Evolutionary conservation across 1,284 basidiomycete species (phyloP).

Genomic region (Tilletia walkeri): DNA sequence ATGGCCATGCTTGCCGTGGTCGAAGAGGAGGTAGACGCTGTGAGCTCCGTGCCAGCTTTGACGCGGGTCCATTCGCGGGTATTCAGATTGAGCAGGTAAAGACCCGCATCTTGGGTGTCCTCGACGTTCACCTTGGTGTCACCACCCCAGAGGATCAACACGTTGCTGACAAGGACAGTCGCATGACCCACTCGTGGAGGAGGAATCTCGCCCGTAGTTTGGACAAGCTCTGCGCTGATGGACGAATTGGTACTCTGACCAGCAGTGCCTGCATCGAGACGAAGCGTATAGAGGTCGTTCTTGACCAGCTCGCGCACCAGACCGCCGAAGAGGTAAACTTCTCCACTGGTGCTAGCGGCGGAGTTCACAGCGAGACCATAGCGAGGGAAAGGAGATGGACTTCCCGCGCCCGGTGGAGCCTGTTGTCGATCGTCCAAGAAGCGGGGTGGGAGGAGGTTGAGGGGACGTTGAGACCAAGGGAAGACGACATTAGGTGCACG

Average conservation of each 20-base stretch:
- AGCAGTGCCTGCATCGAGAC: constrained; percentile 58
- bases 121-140: constrained; percentile 75
- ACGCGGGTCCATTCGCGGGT: constrained; percentile 91
- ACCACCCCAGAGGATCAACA: constrained; percentile 96
- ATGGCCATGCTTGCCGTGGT: constrained; percentile 8
- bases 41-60: constrained; percentile 36
- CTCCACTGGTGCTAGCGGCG: constrained; percentile 70
- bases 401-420: constrained; percentile 50
- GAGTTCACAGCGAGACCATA: constrained; percentile 96
- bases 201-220: constrained; percentile 83
- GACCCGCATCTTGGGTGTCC: constrained; percentile 85
- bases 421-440: constrained; percentile 53
- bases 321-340: constrained; percentile 95
- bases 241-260: constrained; percentile 57
- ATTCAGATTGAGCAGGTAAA: constrained; percentile 89
- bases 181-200: constrained; percentile 91
- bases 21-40: constrained; percentile 10
- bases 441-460: constrained; percentile 52
- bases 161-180: constrained; percentile 89
- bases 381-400: constrained; percentile 77
- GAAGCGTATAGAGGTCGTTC: constrained; percentile 78
- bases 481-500: constrained; percentile 39
- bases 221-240: constrained; percentile 59
- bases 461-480: constrained; percentile 52
- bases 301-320: constrained; percentile 85